Evolutionary conservation across 208 protist genomes (phyloP), one percentile per base, ranked within the genome.

Genomic region (Acanthamoeba royreba): DNA sequence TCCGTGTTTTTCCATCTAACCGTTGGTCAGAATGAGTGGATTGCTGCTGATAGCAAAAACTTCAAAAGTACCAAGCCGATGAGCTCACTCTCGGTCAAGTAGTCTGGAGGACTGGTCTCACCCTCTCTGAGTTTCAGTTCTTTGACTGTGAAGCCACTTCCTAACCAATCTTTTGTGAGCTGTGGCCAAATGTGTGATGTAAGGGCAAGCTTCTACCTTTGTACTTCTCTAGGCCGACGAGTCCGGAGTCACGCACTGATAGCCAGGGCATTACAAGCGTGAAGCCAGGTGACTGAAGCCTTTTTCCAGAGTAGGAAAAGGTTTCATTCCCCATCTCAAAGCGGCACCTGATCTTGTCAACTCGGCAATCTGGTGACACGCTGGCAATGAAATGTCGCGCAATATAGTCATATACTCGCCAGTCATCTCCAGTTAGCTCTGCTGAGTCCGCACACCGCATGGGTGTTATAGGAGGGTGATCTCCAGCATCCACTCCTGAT

Each of bases 261-360:
- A 96, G 77, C 93, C 97, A 95, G 28, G 97, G 97, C 97, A 98
- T 97, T 43, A 99, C 96, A 87, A 93, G 95, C 0, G 97, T 98
- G 90, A 98, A 98, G 45, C 98, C 98, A 0, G 96, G 96, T 53
- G 28, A 91, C 38, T 19, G 38, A n/a, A 92, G 35, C n/a, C 46
- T 28, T 28, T 66, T 95, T 11, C 92, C 74, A 49, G 22, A 25
- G 22, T 90, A 28, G 43, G 25, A 33, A 53, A 94, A 93, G 31
- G 9, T 31, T 61, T 96, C 94, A 31, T 63, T 63, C 2, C 46
- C 94, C 3, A 97, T 4, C n/a, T 19, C 33, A 46, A 97, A 69
- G 13, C 5, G 0, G 22, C 53, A 77, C 38, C 46, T 77, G 13
- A 58, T 61, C 81, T 94, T 31, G 17, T 58, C 19, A 49, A 83